Conservation (phyloP, 2,329 filamentous ascomycete species). For the Knoxdaviesia proteae region DNA sequence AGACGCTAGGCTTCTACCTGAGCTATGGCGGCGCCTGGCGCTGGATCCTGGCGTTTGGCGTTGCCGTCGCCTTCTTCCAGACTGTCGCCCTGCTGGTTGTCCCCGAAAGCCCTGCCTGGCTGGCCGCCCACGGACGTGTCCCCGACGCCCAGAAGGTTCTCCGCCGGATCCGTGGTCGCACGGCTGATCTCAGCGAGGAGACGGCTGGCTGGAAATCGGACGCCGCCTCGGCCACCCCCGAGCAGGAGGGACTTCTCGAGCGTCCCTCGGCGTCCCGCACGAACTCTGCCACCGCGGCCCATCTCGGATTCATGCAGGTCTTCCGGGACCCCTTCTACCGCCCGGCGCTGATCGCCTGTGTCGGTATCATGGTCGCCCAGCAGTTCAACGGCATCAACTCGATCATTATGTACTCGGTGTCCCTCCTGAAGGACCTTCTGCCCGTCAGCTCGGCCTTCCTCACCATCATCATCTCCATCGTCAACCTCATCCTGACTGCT, state of each 20-base stretch:
- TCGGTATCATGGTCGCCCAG: constrained; percentile 82
- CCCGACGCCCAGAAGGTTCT: constrained; percentile 44
- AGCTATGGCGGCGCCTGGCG: constrained; percentile 67
- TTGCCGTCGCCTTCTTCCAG: constrained; percentile 46
- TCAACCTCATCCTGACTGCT: constrained; percentile 71
- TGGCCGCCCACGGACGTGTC: constrained; percentile 45
- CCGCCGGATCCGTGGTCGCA: constrained; percentile 52
- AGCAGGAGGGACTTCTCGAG: constrained; percentile 50
- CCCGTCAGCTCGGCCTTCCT: constrained; percentile 64
- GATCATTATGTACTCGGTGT: constrained; percentile 96
- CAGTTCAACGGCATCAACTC: constrained; percentile 91
- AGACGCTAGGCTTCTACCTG: constrained; percentile 70
- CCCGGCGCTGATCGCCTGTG: constrained; percentile 59
- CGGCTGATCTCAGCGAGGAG: constrained; percentile 53
- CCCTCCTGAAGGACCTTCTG: constrained; percentile 61
- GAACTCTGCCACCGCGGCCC: constrained; percentile 9
- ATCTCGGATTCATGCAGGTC: constrained; percentile 43
- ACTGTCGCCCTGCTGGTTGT: constrained; percentile 51
- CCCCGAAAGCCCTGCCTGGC: constrained; percentile 75
- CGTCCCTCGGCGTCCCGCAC: constrained; percentile 5
- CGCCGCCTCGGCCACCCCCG: constrained; percentile 21
- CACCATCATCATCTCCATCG: constrained; percentile 67
- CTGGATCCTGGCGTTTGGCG: constrained; percentile 56
- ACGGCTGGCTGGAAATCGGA: constrained; percentile 32
- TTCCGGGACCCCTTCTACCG: constrained; percentile 46